phyloP scores from a whole-genome alignment of 768 basidiomycete genomes.

The Tricholoma sp. region DNA sequence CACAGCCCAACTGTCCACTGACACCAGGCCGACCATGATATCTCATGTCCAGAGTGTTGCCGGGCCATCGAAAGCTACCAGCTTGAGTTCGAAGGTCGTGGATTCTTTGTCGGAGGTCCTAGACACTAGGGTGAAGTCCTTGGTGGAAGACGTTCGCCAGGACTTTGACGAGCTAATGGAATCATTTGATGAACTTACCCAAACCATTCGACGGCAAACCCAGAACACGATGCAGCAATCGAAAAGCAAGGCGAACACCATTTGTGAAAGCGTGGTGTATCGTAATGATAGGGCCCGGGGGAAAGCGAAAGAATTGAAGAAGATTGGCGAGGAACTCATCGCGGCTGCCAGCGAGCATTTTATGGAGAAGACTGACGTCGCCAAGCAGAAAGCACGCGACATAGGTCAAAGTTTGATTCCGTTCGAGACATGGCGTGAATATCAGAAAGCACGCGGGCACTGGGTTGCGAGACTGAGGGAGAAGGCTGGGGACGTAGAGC shows the following conservation, averaged over 20 bases:
- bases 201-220: slow-evolving; percentile 46
- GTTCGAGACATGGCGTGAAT: slow-evolving; percentile 26
- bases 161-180: slow-evolving; percentile 55
- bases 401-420: slow-evolving; percentile 19
- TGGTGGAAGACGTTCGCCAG: slow-evolving; percentile 38
- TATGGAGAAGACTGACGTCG: slow-evolving; percentile 30
- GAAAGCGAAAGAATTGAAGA: slow-evolving; percentile 48
- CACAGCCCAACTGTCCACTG: slow-evolving; percentile 20
- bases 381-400: slow-evolving; percentile 13
- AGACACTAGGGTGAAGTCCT: slow-evolving; percentile 41
- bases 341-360: slow-evolving; percentile 38
- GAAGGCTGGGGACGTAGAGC: slow-evolving; percentile 9
- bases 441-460: slow-evolving; percentile 28
- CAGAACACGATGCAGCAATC: slow-evolving; percentile 40
- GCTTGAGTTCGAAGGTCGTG: slow-evolving; percentile 35
- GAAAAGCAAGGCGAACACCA: slow-evolving; percentile 38
- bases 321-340: slow-evolving; percentile 43
- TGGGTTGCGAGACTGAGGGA: slow-evolving; percentile 24
- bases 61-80: slow-evolving; percentile 15
- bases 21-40: slow-evolving; percentile 26
- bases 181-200: slow-evolving; percentile 53
- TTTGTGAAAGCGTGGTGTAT: slow-evolving; percentile 40
- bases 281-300: slow-evolving; percentile 49
- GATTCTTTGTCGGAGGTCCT: slow-evolving; percentile 45
- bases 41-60: slow-evolving; percentile 16